Conservation (phyloP, 176 grass and related monocot species). For the Zea luxurians region DNA sequence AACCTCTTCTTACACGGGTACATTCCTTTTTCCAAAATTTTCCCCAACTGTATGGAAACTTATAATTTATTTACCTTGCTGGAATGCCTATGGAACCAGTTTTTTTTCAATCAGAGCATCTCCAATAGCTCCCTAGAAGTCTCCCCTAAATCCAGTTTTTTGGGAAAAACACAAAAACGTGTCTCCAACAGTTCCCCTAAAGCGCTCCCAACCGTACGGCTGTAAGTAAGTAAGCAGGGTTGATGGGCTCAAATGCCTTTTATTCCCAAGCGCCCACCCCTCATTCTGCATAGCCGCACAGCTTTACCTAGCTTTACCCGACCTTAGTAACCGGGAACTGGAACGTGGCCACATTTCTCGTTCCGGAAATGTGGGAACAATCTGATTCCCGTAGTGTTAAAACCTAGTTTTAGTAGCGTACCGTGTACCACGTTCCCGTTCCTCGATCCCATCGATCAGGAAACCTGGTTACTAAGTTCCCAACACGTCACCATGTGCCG, state of each 20-base stretch:
- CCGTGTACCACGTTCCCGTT: too few species aligned
- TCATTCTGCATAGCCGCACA: neutral
- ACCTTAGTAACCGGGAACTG: neutral
- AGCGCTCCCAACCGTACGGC: too few species aligned
- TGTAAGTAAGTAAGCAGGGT: neutral
- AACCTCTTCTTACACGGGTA: constrained; percentile 88
- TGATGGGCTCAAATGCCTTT: neutral
- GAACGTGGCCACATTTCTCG: too few species aligned
- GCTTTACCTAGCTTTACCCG: neutral
- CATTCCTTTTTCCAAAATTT: neutral
- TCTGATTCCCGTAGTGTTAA: too few species aligned
- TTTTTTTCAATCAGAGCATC: constrained; percentile 15
- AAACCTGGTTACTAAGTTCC: neutral
- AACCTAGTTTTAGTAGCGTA: too few species aligned
- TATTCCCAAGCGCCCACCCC: too few species aligned
- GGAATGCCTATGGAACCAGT: neutral
- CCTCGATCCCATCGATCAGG: too few species aligned
- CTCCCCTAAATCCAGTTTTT: too few species aligned
- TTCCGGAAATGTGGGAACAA: too few species aligned
- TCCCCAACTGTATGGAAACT: neutral
- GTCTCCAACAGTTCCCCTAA: too few species aligned
- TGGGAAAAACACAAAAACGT: too few species aligned
- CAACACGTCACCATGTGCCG: neutral
- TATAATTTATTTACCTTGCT: neutral
- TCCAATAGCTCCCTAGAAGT: too few species aligned